Conservation (phyloP, 1,284 basidiomycete genomes). For the Meripilus lineatus region DNA sequence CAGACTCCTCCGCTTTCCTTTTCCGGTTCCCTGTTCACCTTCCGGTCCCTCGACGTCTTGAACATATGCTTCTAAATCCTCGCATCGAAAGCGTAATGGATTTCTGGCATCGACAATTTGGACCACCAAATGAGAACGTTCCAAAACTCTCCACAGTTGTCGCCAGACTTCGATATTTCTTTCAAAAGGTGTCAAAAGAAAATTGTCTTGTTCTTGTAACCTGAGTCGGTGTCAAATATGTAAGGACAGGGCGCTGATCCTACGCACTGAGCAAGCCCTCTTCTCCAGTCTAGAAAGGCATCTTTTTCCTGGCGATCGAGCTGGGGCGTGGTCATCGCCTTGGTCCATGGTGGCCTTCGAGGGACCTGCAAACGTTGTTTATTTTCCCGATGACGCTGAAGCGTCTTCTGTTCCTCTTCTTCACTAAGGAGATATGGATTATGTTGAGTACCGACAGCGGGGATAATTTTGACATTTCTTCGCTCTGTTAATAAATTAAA, state of each 20-base stretch:
- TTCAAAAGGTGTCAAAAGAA: slow-evolving; percentile 92
- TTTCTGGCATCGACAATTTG: slow-evolving; percentile 97
- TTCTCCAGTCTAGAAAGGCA: slow-evolving; percentile 87
- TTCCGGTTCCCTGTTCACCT: slow-evolving; percentile 74
- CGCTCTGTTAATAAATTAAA: slow-evolving; percentile 54
- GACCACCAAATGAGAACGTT: slow-evolving; percentile 90
- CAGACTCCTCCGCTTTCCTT: slow-evolving; percentile 69
- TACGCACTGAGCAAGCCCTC: slow-evolving; percentile 83
- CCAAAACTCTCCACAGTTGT: slow-evolving; percentile 92
- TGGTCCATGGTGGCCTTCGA: slow-evolving; percentile 82
- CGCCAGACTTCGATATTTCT: slow-evolving; percentile 96
- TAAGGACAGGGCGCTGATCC: slow-evolving; percentile 12
- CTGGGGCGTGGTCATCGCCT: slow-evolving; percentile 68
- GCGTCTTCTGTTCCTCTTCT: slow-evolving; percentile 76
- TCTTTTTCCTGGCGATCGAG: slow-evolving; percentile 86
- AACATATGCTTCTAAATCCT: slow-evolving; percentile 89
- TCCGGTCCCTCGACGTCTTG: slow-evolving; percentile 72
- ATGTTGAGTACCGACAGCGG: slow-evolving; percentile 50
- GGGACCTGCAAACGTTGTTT: slow-evolving; percentile 77
- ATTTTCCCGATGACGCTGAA: slow-evolving; percentile 71
- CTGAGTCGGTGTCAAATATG: slow-evolving; percentile 31
- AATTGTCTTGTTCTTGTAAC: slow-evolving; percentile 72
- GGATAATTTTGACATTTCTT: slow-evolving; percentile 88
- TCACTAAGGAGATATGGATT: slow-evolving; percentile 89
- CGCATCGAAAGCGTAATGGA: slow-evolving; percentile 86